Conservation (phyloP, 805 yeast species). For the Metschnikowia gelsemii region DNA sequence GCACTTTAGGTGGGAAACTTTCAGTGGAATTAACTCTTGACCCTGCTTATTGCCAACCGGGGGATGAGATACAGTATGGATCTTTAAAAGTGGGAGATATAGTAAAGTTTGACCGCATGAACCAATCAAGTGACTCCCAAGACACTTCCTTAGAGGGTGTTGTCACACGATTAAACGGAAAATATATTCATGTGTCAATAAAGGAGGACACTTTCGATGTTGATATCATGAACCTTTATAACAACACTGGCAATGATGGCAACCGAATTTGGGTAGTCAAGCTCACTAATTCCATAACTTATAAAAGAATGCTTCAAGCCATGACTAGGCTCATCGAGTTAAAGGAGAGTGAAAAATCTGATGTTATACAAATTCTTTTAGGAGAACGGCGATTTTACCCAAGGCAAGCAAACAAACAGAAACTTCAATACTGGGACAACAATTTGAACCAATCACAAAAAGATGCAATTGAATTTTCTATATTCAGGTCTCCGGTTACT, state of each 20-base stretch:
- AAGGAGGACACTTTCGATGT: constrained; percentile 52
- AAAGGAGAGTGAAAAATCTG: constrained; percentile 29
- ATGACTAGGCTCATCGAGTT: constrained; percentile 63
- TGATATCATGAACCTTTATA: constrained; percentile 46
- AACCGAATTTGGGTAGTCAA: constrained; percentile 65
- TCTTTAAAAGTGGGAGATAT: constrained; percentile 74
- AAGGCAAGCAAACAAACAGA: constrained; percentile 17
- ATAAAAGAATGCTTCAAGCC: constrained; percentile 75
- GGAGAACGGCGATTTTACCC: constrained; percentile 41
- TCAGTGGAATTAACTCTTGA: constrained; percentile 63
- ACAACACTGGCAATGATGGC: constrained; percentile 37
- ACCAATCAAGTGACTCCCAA: constrained; percentile 24
- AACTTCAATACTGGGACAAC: constrained; percentile 37
- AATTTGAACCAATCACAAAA: constrained; percentile 68
- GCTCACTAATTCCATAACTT: constrained; percentile 65
- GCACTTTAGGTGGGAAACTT: constrained; percentile 78
- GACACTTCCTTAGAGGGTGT: constrained; percentile 56
- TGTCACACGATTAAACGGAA: constrained; percentile 51
- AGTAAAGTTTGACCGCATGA: constrained; percentile 56
- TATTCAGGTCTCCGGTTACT: constrained; percentile 52
- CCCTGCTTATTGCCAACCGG: constrained; percentile 37
- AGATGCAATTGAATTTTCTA: constrained; percentile 65
- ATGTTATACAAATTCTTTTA: constrained; percentile 44
- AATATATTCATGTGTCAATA: constrained; percentile 55
- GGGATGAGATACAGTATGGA: constrained; percentile 43